A percentile compares a stretch with the other conserved stretches of the same genome.
Evolutionary conservation across 768 basidiomycete species (phyloP).

Genomic region (Sarcodon aspratus): DNA sequence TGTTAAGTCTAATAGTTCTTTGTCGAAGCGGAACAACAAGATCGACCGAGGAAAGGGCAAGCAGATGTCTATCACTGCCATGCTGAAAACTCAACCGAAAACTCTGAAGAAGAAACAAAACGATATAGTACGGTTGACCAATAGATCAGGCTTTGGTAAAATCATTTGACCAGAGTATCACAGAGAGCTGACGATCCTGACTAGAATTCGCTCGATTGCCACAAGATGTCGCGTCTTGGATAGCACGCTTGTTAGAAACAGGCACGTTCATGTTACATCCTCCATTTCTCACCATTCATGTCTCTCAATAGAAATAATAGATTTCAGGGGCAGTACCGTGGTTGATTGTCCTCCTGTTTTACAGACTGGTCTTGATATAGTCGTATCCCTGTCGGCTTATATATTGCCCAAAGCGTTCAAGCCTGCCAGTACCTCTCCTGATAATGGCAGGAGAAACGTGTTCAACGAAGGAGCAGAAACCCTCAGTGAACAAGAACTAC

Average conservation of each 20-base stretch:
- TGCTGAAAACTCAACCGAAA: conserved; percentile 47
- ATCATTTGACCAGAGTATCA: not conserved
- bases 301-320: conserved; percentile 38
- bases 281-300: not conserved
- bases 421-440: conserved; percentile 23
- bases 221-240: conserved; percentile 60
- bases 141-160: conserved; percentile 53
- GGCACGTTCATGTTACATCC: conserved; percentile 25
- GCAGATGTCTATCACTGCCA: conserved; percentile 52
- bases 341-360: conserved; percentile 67
- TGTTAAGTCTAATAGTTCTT: conserved; percentile 4
- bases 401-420: conserved; percentile 61
- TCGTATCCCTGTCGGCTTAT: conserved; percentile 67
- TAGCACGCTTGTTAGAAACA: conserved; percentile 62
- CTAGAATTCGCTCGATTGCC: conserved; percentile 73
- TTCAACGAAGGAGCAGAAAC: conserved; percentile 79
- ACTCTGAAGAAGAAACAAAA: conserved; percentile 52
- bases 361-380: conserved; percentile 64
- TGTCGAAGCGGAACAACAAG: conserved; percentile 2
- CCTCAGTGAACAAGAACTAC: conserved; percentile 60
- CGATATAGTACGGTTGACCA: conserved; percentile 57
- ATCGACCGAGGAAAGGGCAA: conserved; percentile 20
- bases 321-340: conserved; percentile 59
- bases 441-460: conserved; percentile 15
- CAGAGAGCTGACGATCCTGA: not conserved